Evolutionary conservation across 1,284 basidiomycete species (phyloP).

Genomic region (Cystobasidium sp.): DNA sequence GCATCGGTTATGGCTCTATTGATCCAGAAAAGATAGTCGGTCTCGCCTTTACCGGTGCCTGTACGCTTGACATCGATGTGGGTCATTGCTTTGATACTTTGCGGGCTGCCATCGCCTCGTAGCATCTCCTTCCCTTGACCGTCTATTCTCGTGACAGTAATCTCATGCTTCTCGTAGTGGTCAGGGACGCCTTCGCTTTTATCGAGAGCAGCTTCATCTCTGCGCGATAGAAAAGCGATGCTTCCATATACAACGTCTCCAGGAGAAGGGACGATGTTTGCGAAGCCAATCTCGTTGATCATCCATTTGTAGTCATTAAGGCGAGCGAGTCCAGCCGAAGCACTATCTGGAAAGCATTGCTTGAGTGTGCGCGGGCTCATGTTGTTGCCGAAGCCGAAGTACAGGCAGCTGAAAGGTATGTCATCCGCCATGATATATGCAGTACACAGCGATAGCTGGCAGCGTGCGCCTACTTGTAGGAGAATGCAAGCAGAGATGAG

Average conservation of each 20-base stretch:
- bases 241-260: slow-evolving; percentile 15
- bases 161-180: slow-evolving; percentile 1
- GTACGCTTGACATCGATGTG: slow-evolving; percentile 17
- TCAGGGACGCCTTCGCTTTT: background rate
- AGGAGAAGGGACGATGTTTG: slow-evolving; percentile 12
- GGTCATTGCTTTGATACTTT: background rate
- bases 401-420: slow-evolving; percentile 2
- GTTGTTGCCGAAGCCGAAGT: slow-evolving; percentile 14
- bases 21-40: slow-evolving; percentile 23
- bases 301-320: slow-evolving; percentile 28
- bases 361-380: slow-evolving; percentile 3
- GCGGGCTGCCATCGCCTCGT: background rate
- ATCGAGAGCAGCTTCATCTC: slow-evolving; percentile 25
- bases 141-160: slow-evolving; percentile 7
- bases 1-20: slow-evolving; percentile 16
- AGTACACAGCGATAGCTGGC: background rate
- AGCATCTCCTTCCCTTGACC: background rate
- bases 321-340: slow-evolving; percentile 10
- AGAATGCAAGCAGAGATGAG: no score
- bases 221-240: slow-evolving; percentile 1
- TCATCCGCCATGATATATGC: background rate
- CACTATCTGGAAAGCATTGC: slow-evolving; percentile 24
- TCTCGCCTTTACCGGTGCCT: background rate
- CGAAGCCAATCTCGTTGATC: slow-evolving; percentile 33
- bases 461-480: background rate